Evolutionary conservation across 129 eudicot genomes (phyloP).

Genomic region (sunflower (Helianthus annuus)): DNA sequence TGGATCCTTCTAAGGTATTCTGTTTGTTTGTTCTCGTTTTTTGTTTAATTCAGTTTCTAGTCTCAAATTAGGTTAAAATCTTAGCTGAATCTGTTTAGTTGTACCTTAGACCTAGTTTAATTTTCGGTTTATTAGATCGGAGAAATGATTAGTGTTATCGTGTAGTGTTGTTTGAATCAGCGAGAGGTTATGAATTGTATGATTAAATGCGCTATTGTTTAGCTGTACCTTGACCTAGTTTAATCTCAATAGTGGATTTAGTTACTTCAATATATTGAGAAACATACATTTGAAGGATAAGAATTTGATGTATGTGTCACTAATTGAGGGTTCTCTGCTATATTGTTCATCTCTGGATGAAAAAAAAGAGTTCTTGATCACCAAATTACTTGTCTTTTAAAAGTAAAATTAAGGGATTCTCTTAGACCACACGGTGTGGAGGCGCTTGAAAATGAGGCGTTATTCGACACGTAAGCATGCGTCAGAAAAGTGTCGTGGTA

Average conservation of each 20-base stretch:
- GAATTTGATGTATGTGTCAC: neutral
- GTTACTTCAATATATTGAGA: no score
- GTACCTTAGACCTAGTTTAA: neutral
- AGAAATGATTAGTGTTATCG: neutral
- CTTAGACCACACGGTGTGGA: neutral
- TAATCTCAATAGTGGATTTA: neutral
- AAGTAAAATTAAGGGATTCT: neutral
- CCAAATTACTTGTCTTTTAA: neutral
- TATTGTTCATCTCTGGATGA: neutral
- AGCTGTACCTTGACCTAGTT: no score
- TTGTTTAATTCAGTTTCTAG: neutral
- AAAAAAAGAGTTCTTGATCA: neutral
- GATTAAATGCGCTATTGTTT: neutral
- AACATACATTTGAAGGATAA: neutral
- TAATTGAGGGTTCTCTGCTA: no score
- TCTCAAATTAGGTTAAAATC: neutral
- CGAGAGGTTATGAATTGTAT: neutral
- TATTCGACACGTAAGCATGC: no score
- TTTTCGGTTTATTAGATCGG: neutral
- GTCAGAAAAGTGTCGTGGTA: no score
- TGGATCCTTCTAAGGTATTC: slow-evolving; percentile 76
- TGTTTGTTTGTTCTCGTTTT: neutral
- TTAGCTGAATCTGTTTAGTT: neutral
- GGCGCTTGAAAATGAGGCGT: no score
- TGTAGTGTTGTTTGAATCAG: neutral